phyloP scores from a whole-genome alignment of 2,329 filamentous ascomycete genomes.

The Colletotrichum caudatum region DNA sequence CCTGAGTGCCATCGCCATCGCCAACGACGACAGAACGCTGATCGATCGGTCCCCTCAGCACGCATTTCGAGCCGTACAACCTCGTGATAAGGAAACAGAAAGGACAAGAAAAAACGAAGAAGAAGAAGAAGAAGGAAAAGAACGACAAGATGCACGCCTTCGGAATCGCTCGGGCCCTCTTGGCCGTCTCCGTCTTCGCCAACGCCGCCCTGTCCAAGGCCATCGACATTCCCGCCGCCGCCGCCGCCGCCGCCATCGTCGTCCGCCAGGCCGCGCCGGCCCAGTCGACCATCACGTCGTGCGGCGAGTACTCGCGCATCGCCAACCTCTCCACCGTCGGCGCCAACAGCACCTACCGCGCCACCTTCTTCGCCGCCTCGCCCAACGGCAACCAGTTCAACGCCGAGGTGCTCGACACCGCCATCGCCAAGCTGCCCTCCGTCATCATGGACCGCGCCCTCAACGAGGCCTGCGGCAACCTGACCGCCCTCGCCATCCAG shows the following conservation, averaged over 20 bases:
- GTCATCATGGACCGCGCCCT: conserved; percentile 55
- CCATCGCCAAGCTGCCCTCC: conserved; percentile 51
- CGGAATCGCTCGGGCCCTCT: conserved; percentile 35
- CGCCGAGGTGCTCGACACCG: conserved; percentile 56
- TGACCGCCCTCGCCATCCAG: conserved; percentile 56
- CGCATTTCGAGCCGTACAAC: background rate
- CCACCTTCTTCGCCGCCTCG: conserved; percentile 58
- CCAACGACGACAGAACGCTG: background rate
- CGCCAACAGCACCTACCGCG: conserved; percentile 58
- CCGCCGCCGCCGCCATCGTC: conserved; percentile 31
- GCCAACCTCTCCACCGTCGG: conserved; percentile 62
- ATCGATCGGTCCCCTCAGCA: no score
- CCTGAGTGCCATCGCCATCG: background rate
- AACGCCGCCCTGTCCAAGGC: conserved; percentile 24
- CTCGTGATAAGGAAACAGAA: background rate
- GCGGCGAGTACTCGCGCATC: conserved; percentile 57
- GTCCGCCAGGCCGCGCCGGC: conserved; percentile 35
- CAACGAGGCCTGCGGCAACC: conserved; percentile 60
- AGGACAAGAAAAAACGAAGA: background rate
- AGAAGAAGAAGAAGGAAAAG: no score
- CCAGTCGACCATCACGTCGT: conserved; percentile 43
- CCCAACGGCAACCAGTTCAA: conserved; percentile 55
- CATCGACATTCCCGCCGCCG: conserved; percentile 11
- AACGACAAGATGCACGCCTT: conserved; percentile 33
- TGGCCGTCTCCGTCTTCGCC: conserved; percentile 33